A percentile compares a stretch with the other conserved stretches of the same genome.
Conservation (phyloP, 2,329 filamentous ascomycete genomes). For the Incumbomyces delicatus region DNA sequence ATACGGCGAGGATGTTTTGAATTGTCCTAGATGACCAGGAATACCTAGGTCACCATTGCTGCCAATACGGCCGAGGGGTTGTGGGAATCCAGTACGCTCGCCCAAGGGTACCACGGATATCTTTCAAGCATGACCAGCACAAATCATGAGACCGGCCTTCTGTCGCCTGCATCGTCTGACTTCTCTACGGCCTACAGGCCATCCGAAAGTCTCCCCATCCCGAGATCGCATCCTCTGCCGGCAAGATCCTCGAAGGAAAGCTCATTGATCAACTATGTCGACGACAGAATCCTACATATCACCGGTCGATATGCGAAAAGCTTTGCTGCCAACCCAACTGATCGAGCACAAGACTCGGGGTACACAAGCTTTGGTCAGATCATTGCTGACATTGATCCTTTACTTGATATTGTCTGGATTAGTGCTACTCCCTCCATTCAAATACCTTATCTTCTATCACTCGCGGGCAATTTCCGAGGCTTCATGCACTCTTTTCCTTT, state of each 20-base stretch:
- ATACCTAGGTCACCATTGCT: no score
- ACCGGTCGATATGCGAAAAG: conserved; percentile 46
- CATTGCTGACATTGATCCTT: conserved; percentile 60
- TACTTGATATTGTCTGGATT: conserved; percentile 77
- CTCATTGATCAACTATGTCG: conserved; percentile 48
- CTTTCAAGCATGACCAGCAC: not conserved
- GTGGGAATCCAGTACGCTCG: no score
- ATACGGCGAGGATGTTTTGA: no score
- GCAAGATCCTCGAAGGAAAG: conserved; percentile 51
- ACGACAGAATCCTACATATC: conserved; percentile 42
- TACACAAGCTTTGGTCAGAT: conserved; percentile 59
- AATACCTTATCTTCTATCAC: conserved; percentile 69
- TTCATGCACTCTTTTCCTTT: conserved; percentile 66
- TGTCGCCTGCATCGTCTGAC: conserved; percentile 1
- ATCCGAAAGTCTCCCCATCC: conserved; percentile 31
- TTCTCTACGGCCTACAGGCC: not conserved
- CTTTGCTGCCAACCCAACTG: conserved; percentile 25
- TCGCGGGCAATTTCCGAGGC: conserved; percentile 62
- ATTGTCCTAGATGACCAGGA: no score
- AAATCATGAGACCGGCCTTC: not conserved
- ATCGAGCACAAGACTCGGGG: conserved; percentile 35
- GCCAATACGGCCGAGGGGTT: no score
- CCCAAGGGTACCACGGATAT: no score
- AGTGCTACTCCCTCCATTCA: conserved; percentile 79
- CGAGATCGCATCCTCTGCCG: conserved; percentile 43